A percentile compares a stretch with the other conserved stretches of the same genome.
Conservation (phyloP, 768 basidiomycete genomes). For the Psilocybe cyanescens region DNA sequence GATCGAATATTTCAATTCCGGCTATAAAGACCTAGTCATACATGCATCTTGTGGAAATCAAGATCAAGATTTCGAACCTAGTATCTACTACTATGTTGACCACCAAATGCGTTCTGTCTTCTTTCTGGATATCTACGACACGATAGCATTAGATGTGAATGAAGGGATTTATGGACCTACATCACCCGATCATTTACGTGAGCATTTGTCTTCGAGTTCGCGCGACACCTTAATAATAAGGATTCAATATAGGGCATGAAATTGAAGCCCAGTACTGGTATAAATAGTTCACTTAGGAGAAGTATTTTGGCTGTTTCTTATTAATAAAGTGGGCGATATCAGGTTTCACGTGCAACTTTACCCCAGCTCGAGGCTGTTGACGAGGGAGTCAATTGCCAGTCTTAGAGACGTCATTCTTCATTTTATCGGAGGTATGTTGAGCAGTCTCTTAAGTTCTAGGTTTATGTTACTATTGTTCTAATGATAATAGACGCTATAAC, state of each 20-base stretch:
- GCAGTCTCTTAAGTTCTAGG: too few relatives aligned
- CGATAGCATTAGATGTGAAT: constrained; percentile 29
- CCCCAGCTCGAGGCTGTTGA: constrained; percentile 31
- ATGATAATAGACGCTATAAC: too few relatives aligned
- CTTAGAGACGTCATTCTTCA: constrained; percentile 42
- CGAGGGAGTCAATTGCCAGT: constrained; percentile 31
- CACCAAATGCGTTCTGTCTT: constrained; percentile 54
- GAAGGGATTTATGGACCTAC: constrained; percentile 37
- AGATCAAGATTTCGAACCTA: constrained; percentile 21
- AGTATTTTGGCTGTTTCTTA: too few relatives aligned
- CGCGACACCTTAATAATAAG: not conserved
- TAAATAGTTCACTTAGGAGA: not conserved
- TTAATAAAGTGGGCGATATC: too few relatives aligned
- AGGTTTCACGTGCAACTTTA: constrained; percentile 43
- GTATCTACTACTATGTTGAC: constrained; percentile 34
- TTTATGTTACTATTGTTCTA: too few relatives aligned
- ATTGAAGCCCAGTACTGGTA: constrained; percentile 48
- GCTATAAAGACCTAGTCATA: constrained; percentile 47
- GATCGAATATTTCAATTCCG: constrained; percentile 29
- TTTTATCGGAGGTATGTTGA: too few relatives aligned
- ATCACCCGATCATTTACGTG: constrained; percentile 43
- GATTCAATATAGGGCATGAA: constrained; percentile 32
- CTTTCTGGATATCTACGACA: constrained; percentile 51
- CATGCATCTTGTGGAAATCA: constrained; percentile 35
- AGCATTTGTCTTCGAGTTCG: constrained; percentile 6